These are phyloP conservation scores for Cladosporium sp. DNA, from an alignment of 2,329 filamentous ascomycete species.

Conservation along the genomic window DNA sequence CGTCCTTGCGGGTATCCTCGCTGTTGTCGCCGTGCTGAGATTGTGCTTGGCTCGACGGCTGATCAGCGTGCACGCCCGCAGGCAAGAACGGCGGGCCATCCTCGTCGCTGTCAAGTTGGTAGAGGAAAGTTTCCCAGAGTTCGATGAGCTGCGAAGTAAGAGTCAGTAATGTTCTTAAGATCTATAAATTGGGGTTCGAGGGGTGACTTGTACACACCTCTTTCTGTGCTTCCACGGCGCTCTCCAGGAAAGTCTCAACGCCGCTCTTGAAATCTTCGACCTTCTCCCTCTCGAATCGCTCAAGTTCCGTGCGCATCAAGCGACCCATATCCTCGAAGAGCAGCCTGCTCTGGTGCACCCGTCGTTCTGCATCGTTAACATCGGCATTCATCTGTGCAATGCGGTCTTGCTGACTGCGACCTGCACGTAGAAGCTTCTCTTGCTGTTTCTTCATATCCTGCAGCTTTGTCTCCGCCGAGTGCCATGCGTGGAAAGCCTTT, in stretches of 20 bases:
- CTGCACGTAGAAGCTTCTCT: conserved; percentile 92
- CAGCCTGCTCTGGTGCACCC: conserved; percentile 82
- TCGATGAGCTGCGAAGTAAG: conserved; percentile 60
- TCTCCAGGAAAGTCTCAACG: conserved; percentile 95
- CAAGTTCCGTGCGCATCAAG: conserved; percentile 84
- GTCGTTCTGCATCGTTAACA: conserved; percentile 89
- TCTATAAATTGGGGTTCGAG: no score
- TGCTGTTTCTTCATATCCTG: conserved; percentile 84
- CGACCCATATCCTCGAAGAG: conserved; percentile 97
- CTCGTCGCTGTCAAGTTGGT: conserved; percentile 92
- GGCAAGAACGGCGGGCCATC: conserved; percentile 51
- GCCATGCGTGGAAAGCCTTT: conserved; percentile 94
- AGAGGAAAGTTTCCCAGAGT: conserved; percentile 96
- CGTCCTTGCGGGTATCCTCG: not conserved
- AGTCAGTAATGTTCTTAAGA: conserved; percentile 19
- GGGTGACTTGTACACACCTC: conserved; percentile 60
- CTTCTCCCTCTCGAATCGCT: conserved; percentile 93
- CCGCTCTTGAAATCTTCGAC: conserved; percentile 99
- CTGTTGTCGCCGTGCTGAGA: not conserved
- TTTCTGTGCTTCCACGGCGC: conserved; percentile 96
- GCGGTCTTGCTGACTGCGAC: conserved; percentile 91
- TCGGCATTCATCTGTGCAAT: conserved; percentile 89
- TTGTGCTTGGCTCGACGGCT: not conserved
- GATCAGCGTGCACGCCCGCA: conserved; percentile 24
- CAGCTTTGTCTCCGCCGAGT: conserved; percentile 81